Base-by-base conservation (phyloP, 306 rosid genomes). In the Dicorynia guianensis region DNA sequence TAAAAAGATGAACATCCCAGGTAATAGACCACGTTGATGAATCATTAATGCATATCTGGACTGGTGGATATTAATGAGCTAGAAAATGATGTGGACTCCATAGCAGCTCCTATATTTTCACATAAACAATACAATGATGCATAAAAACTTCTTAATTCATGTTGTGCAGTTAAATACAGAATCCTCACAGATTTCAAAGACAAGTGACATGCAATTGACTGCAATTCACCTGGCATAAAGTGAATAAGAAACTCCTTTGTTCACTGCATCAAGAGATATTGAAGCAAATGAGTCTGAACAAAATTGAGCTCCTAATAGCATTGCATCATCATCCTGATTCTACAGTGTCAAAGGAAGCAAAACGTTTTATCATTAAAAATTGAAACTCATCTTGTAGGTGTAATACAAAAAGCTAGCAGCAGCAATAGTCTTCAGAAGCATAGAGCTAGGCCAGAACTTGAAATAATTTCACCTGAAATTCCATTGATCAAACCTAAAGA, bases 261-360 rank as follows among this genome's bases (percentile, higher is more conserved):
- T 75, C 70, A 76, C 85, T 14, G 87, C 85, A 49, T 84, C 93
- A 48, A 84, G 84, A 61, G 96, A 87, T 77, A 94, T 71, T 54
- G 97, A 88, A 84, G 90, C 84, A 82, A 95, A 92, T 44, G 95
- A 81, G 77, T 88, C 98, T 7, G 97, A 87, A 85, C 86, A 92
- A 81, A 91, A 91, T 67, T 94, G 96, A 75, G 96, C 97, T 71
- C 83, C 93, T 72, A 92, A 80, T 73, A 95, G 88, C 92, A 95
- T 90, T 74, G 89, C 90, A 89, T 95, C 98, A 74, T 84, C 95
- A 75, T 92, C 97, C 69, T 83, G 92, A 74, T 90, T 89, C 98
- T 94, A 72, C 50, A 69, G 35, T 63, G 56, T 62, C 47, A 36
- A 71, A 40, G 63, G 63, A 80, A 71, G 42, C 9, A 46, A 70